These are phyloP conservation scores for Pestalotiopsis sp. DNA, from an alignment of 2,329 filamentous ascomycete genomes.

Conservation along the genomic window DNA sequence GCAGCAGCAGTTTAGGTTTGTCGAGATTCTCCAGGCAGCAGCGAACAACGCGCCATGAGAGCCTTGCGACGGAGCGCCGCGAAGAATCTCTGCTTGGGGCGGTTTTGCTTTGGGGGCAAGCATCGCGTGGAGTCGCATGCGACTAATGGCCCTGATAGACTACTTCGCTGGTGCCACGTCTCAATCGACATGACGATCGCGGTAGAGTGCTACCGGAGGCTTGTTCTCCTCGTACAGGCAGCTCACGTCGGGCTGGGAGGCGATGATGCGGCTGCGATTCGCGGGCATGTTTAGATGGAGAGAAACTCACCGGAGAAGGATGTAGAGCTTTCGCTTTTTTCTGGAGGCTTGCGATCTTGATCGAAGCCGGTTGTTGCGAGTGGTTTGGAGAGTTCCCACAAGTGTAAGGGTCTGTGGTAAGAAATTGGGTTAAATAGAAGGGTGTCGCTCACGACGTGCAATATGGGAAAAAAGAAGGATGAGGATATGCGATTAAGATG, in stretches of 20 bases:
- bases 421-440: not conserved
- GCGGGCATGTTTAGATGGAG: not conserved
- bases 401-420: not conserved
- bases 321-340: not conserved
- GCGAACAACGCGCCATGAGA: not conserved
- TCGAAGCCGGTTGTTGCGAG: not conserved
- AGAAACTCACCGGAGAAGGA: not conserved
- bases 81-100: not conserved
- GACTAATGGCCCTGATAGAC: not conserved
- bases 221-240: not conserved
- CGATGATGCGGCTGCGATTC: not conserved
- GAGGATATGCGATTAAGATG: constrained; percentile 6
- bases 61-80: not conserved
- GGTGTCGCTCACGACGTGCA: not conserved
- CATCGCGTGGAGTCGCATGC: not conserved
- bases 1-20: not conserved
- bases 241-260: not conserved
- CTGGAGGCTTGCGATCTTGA: not conserved
- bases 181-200: not conserved
- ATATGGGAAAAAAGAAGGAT: not conserved
- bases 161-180: not conserved
- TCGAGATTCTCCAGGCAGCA: not conserved
- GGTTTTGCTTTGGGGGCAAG: not conserved
- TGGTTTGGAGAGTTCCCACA: not conserved
- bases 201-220: not conserved